Evolutionary conservation across 495 filamentous ascomycete genomes (phyloP).

Genomic region (Aspergillus biplanus): DNA sequence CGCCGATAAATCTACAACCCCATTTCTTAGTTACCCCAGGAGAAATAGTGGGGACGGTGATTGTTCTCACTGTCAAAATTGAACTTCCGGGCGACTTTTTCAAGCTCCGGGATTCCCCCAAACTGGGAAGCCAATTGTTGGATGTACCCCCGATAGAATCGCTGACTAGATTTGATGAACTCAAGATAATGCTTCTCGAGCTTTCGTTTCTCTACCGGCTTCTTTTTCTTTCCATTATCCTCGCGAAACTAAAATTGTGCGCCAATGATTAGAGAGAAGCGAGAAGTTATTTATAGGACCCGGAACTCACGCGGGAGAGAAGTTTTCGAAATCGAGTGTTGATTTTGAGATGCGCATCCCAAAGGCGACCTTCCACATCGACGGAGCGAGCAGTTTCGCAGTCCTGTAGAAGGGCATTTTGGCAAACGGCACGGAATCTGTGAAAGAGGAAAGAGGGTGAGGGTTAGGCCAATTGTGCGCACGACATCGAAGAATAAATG

Average conservation of each 20-base stretch:
- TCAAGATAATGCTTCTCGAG: constrained; percentile 75
- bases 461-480: constrained; percentile 31
- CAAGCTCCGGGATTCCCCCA: constrained; percentile 71
- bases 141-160: constrained; percentile 85
- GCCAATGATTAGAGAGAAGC: constrained; percentile 19
- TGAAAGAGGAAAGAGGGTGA: constrained; percentile 14
- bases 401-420: constrained; percentile 73
- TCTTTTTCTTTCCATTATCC: constrained; percentile 62
- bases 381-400: constrained; percentile 67
- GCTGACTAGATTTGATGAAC: constrained; percentile 84
- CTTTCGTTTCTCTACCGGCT: constrained; percentile 77
- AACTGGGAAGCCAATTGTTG: constrained; percentile 75
- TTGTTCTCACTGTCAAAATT: constrained; percentile 58
- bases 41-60: constrained; percentile 7
- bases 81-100: constrained; percentile 69
- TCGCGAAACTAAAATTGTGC: constrained; percentile 50
- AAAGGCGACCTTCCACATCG: constrained; percentile 71
- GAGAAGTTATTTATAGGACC: constrained; percentile 1
- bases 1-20: constrained; percentile 40
- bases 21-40: constrained; percentile 33
- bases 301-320: constrained; percentile 51
- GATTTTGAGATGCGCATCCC: constrained; percentile 76
- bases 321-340: constrained; percentile 75
- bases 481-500: constrained; percentile 10
- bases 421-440: constrained; percentile 71